Evolutionary conservation across 179 eudicot species (phyloP).

Genomic region (Monotropa hypopitys): DNA sequence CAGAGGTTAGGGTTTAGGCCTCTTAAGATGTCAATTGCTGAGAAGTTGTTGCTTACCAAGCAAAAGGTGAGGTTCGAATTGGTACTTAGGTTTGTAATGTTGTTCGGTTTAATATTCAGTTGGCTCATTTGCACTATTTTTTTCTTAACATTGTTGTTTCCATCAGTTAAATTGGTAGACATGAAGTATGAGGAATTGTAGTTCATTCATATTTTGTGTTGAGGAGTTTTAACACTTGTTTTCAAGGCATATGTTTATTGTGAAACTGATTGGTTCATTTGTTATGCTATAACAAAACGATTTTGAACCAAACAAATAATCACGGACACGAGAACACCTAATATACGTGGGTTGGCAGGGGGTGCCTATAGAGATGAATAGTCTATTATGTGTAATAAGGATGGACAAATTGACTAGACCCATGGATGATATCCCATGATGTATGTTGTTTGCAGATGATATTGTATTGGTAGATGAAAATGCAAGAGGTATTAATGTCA

Average conservation of each 20-base stretch:
- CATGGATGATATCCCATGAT: too few species aligned
- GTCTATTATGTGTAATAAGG: neutral
- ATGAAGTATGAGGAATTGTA: neutral
- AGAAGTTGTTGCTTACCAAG: slow-evolving; percentile 41
- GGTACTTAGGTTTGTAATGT: neutral
- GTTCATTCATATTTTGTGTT: neutral
- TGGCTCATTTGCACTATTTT: neutral
- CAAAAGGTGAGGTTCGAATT: slow-evolving; percentile 41
- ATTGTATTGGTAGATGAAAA: too few species aligned
- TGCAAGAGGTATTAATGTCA: too few species aligned
- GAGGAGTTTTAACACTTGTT: neutral
- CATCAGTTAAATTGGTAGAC: neutral
- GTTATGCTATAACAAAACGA: neutral
- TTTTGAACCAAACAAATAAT: neutral
- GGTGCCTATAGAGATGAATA: neutral
- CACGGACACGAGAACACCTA: neutral
- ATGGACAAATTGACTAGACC: too few species aligned
- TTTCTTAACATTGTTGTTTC: neutral
- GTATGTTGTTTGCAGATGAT: too few species aligned
- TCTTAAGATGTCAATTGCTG: slow-evolving; percentile 54
- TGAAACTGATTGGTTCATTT: neutral
- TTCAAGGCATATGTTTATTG: neutral
- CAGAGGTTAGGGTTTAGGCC: slow-evolving; percentile 45
- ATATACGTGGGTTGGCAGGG: neutral
- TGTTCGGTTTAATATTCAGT: neutral